Evolutionary conservation across 75 land plant genomes (phyloP).

Genomic region (Cunninghamia lanceolata): DNA sequence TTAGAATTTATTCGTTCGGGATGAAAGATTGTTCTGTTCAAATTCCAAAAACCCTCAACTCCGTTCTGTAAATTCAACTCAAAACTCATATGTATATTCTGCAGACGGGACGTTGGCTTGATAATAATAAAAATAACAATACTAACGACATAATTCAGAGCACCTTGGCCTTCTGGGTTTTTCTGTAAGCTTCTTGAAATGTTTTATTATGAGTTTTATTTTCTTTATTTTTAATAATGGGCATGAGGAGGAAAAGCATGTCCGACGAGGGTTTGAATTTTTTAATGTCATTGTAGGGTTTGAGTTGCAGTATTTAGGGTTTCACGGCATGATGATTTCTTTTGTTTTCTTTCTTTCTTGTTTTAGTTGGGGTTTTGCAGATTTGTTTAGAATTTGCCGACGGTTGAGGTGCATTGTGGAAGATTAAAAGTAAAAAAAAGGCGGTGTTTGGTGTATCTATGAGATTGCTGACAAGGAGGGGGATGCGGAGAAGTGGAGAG

Average conservation of each 20-base stretch:
- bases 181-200: neutral
- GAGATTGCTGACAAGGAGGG: neutral
- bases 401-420: neutral
- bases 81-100: neutral
- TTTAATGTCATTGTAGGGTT: neutral
- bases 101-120: neutral
- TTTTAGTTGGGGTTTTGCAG: neutral
- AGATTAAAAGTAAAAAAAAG: neutral
- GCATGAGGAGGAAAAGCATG: neutral
- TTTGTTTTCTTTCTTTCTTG: neutral
- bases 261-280: neutral
- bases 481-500: slow-evolving; percentile 17
- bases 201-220: neutral
- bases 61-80: neutral
- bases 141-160: neutral
- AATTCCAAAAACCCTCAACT: neutral
- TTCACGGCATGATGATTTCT: neutral
- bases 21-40: neutral
- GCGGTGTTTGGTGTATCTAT: neutral
- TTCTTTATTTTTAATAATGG: neutral
- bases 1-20: neutral
- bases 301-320: neutral
- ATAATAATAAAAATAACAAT: neutral
- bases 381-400: neutral
- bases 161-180: neutral